These are phyloP conservation scores for Sphenostylis stenocarpa DNA, from an alignment of 306 rosid genomes.

Conservation along the genomic window DNA sequence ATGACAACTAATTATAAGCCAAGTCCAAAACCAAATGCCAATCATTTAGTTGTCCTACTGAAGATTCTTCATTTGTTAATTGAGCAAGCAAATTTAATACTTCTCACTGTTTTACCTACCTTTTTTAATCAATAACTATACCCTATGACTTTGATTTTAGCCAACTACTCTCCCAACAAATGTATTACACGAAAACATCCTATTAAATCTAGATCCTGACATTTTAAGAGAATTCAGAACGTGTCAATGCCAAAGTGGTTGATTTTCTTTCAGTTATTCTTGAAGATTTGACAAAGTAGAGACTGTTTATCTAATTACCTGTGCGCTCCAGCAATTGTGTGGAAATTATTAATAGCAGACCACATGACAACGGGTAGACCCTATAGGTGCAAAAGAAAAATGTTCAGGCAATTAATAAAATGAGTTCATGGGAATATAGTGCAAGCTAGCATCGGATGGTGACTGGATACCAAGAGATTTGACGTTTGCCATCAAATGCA, in stretches of 20 bases:
- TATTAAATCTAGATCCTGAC: not conserved
- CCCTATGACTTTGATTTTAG: conserved; percentile 13
- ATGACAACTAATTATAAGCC: conserved; percentile 27
- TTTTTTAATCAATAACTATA: not conserved
- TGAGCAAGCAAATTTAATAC: conserved; percentile 17
- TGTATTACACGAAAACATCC: not conserved
- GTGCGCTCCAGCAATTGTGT: not conserved
- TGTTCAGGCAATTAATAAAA: conserved; percentile 16
- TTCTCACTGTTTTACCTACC: conserved; percentile 36
- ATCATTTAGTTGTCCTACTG: conserved; percentile 38
- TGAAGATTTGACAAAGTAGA: conserved; percentile 10
- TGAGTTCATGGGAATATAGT: conserved; percentile 44
- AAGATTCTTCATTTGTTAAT: conserved; percentile 39
- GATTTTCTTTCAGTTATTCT: not conserved
- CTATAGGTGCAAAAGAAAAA: not conserved
- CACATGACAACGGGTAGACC: conserved; percentile 32
- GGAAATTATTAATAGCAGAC: not conserved
- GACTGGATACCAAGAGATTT: conserved; percentile 51
- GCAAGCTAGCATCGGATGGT: conserved; percentile 42
- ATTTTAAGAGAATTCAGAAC: not conserved
- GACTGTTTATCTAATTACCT: not conserved
- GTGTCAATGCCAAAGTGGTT: not conserved
- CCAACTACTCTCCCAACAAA: conserved; percentile 4
- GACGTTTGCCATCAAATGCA: conserved; percentile 39
- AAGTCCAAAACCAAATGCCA: conserved; percentile 16